Base-by-base conservation (phyloP, 2,329 filamentous ascomycete species). In the Alternaria angustiovoidea region DNA sequence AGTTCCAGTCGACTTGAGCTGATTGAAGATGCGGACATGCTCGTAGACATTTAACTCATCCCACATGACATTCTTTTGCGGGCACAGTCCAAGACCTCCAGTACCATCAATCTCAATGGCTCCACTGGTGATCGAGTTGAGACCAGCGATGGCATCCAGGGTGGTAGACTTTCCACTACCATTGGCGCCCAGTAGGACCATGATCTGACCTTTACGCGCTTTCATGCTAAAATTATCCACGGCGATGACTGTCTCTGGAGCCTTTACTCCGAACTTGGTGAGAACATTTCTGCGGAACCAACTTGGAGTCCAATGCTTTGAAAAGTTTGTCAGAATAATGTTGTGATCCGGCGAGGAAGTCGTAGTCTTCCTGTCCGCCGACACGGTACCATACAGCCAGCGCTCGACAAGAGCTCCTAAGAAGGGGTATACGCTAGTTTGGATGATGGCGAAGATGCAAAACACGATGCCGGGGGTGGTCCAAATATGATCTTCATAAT, bases 61-160 rank as follows among this genome's bases (percentile, higher is more conserved):
- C 93, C 94, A 97, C 32, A 97, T 85, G 6, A 97, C 94, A 69
- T 97, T 97, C 82, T 94, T 94, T 75, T 97, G 94, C 0, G 94
- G 94, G 57, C 93, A 94, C 42, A 96, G 89, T 14, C 94, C 94
- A 20, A 97, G 85, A 0, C 92, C 92, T 9, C 91, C 91, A 9
- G 88, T 89, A 1, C 89, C 89, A 65, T 94, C 89, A 46, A 97
- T 89, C 24, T 86, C 87, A 66, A 97, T 95, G 3, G 84, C 84
- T 3, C 94, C 94, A 59, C 86, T 88, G 0, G 91, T 93, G 22
- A 94, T 84, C 44, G 87, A 91, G 68, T 90, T 92, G 51, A 94
- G 85, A 3, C 94, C 94, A 11, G 93, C 91, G 65, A 97, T 94
- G 6, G 91, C 90, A 72, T 97, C 92, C 4, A 97, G 84, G 0